Evolutionary conservation across 208 protist genomes (phyloP).

Genomic region (Leishmania mexicana): DNA sequence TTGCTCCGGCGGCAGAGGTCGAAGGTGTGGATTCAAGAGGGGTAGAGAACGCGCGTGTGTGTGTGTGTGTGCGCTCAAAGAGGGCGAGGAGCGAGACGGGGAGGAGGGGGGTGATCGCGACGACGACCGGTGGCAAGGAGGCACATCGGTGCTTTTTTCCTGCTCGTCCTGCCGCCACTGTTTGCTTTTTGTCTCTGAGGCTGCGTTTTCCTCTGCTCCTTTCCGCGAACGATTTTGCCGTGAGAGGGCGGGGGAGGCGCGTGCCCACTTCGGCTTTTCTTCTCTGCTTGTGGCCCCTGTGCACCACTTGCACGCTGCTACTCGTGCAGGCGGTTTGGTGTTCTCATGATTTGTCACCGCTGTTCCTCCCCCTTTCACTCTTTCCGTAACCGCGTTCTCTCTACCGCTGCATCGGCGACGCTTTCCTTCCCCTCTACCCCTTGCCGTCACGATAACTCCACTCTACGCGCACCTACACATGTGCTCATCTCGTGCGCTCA

Average conservation of each 20-base stretch:
- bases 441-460: not conserved
- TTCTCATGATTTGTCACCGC: not conserved
- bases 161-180: not conserved
- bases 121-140: not conserved
- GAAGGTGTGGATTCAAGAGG: not conserved
- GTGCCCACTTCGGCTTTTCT: not conserved
- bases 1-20: not conserved
- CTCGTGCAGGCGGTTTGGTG: not conserved
- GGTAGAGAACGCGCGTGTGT: not conserved
- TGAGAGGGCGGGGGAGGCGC: not conserved
- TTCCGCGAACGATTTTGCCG: not conserved
- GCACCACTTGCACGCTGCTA: not conserved
- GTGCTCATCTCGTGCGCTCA: not conserved
- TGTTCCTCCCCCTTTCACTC: not conserved
- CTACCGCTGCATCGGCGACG: not conserved
- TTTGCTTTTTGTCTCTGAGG: not conserved
- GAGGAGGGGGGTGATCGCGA: not conserved
- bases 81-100: not conserved
- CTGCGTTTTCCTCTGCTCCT: not conserved
- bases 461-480: not conserved
- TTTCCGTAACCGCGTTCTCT: not conserved
- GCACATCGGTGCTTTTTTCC: not conserved
- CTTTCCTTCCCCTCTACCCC: not conserved
- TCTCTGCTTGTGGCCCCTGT: not conserved
- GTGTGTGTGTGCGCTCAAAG: not conserved